Percentiles rank a stretch among this genome's conserved stretches.
These are phyloP conservation scores for Fusarium nematophilum DNA, from an alignment of 2,329 filamentous ascomycete genomes.

Conservation along the genomic window DNA sequence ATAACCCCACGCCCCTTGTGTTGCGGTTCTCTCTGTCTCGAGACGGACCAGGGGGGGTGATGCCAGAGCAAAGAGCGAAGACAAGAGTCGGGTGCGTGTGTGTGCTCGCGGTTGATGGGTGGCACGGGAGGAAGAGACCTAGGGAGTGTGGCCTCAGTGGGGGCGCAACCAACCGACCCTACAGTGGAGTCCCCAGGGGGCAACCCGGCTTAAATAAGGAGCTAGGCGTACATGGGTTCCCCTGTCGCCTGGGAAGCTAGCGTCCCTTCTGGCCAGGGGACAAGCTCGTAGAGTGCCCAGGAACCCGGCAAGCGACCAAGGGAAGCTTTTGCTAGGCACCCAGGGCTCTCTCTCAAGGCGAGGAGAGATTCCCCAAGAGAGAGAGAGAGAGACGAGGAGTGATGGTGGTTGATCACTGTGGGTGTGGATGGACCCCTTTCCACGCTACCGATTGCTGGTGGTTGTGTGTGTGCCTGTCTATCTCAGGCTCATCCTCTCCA, in stretches of 20 bases:
- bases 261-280: slow-evolving; percentile 17
- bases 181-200: slow-evolving; percentile 28
- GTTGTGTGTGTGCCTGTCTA: slow-evolving; percentile 1
- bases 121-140: too few species aligned
- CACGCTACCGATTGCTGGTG: slow-evolving; percentile 4
- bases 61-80: slow-evolving; percentile 7
- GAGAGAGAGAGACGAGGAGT: background rate
- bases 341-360: background rate
- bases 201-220: slow-evolving; percentile 15
- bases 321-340: slow-evolving; percentile 28
- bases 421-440: slow-evolving; percentile 34
- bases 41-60: slow-evolving; percentile 26
- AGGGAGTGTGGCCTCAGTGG: slow-evolving; percentile 37
- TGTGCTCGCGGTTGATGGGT: slow-evolving; percentile 25
- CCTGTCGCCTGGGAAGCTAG: slow-evolving; percentile 36
- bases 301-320: slow-evolving; percentile 20
- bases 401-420: background rate
- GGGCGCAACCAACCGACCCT: slow-evolving; percentile 29
- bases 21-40: slow-evolving; percentile 4
- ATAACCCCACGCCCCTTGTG: slow-evolving; percentile 34
- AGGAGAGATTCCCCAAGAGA: slow-evolving; percentile 8
- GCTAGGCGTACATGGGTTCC: slow-evolving; percentile 19
- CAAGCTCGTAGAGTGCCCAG: slow-evolving; percentile 23
- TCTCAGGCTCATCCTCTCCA: background rate
- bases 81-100: slow-evolving; percentile 5